These are phyloP conservation scores for Cytospora paraplurivora DNA, from an alignment of 2,329 filamentous ascomycete species.

Conservation along the genomic window DNA sequence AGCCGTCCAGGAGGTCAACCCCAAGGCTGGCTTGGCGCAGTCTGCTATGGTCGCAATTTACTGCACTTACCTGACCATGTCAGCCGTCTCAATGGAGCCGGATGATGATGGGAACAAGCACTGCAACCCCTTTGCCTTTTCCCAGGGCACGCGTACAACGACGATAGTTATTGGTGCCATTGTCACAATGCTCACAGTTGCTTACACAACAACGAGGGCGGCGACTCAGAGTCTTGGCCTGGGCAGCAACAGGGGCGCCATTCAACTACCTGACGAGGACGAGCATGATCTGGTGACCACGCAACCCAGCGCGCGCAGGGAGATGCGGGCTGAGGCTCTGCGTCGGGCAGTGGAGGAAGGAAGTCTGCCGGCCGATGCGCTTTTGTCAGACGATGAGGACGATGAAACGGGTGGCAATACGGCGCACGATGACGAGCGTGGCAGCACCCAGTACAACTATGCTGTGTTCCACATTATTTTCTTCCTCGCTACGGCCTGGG, in stretches of 20 bases:
- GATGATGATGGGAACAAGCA: slow-evolving; percentile 86
- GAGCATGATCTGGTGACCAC: slow-evolving; percentile 88
- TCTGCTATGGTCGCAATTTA: slow-evolving; percentile 96
- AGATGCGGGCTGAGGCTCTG: slow-evolving; percentile 91
- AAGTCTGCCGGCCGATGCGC: slow-evolving; percentile 84
- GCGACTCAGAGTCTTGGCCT: slow-evolving; percentile 86
- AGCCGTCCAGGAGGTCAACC: slow-evolving; percentile 85
- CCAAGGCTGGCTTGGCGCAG: slow-evolving; percentile 93
- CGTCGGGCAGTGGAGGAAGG: slow-evolving; percentile 91
- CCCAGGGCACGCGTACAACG: slow-evolving; percentile 83
- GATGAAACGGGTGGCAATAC: slow-evolving; percentile 64
- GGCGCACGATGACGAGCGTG: slow-evolving; percentile 83
- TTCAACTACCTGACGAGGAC: slow-evolving; percentile 68
- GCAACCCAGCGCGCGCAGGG: slow-evolving; percentile 76
- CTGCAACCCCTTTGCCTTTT: slow-evolving; percentile 89
- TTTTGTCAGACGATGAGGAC: slow-evolving; percentile 71
- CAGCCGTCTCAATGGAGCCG: slow-evolving; percentile 97
- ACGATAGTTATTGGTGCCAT: slow-evolving; percentile 91
- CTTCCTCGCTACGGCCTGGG: slow-evolving; percentile 94
- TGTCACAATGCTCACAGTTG: slow-evolving; percentile 94
- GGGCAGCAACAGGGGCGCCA: slow-evolving; percentile 59
- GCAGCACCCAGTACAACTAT: slow-evolving; percentile 93
- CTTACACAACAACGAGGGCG: slow-evolving; percentile 95
- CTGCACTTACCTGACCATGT: slow-evolving; percentile 98
- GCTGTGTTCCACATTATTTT: slow-evolving; percentile 96